phyloP scores from a whole-genome alignment of 495 filamentous ascomycete species.

The Penicillium goetzii region DNA sequence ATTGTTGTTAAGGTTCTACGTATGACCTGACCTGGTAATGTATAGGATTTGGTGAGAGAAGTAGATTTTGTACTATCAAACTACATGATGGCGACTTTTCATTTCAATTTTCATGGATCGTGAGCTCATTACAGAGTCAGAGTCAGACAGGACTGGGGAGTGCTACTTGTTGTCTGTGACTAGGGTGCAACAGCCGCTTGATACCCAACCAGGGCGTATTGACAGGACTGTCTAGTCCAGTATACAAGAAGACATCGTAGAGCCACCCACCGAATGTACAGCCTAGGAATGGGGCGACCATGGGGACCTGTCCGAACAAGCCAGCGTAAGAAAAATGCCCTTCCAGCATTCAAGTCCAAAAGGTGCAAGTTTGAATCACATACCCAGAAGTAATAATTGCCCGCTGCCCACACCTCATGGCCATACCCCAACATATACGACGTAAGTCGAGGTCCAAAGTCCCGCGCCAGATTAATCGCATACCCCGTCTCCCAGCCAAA shows the following conservation, averaged over 20 bases:
- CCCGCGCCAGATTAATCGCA: constrained; percentile 67
- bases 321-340: not conserved
- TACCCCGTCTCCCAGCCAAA: constrained; percentile 74
- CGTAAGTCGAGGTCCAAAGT: constrained; percentile 68
- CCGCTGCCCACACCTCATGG: constrained; percentile 63
- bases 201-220: constrained; percentile 62
- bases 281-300: constrained; percentile 61
- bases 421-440: constrained; percentile 67
- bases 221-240: constrained; percentile 56
- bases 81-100: not conserved
- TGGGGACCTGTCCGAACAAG: constrained; percentile 44
- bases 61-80: not conserved
- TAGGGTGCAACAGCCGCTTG: constrained; percentile 43
- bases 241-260: constrained; percentile 65
- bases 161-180: constrained; percentile 17
- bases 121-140: not conserved
- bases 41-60: not conserved
- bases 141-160: constrained; percentile 34
- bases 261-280: constrained; percentile 63
- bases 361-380: constrained; percentile 12
- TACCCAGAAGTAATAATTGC: constrained; percentile 68
- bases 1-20: not conserved
- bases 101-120: not conserved
- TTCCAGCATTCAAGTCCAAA: not conserved
- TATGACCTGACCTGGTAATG: not conserved